These are phyloP conservation scores for Brassica balearica DNA, from an alignment of 441 rosid genomes.

Conservation along the genomic window DNA sequence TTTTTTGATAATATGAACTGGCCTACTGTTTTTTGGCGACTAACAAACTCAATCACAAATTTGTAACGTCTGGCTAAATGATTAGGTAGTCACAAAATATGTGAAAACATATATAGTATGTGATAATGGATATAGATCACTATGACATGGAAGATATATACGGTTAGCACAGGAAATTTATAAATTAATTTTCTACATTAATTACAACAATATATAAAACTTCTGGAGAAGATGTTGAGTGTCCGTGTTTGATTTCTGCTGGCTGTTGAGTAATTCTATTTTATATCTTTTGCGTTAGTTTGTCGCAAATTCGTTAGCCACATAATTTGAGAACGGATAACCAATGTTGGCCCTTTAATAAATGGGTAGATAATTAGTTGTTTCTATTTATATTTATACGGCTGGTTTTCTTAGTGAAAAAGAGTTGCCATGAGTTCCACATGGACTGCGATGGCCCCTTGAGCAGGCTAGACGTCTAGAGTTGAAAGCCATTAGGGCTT, in stretches of 20 bases:
- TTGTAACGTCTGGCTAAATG: not conserved
- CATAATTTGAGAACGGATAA: too few species aligned
- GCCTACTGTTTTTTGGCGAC: not conserved
- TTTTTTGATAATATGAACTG: not conserved
- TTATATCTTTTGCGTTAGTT: not conserved
- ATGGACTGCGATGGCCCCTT: not conserved
- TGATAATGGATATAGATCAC: not conserved
- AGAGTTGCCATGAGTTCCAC: not conserved
- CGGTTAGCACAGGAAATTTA: not conserved
- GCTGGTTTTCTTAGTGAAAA: not conserved
- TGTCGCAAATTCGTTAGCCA: not conserved
- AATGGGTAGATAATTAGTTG: not conserved
- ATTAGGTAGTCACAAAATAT: not conserved
- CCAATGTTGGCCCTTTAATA: too few species aligned
- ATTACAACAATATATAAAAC: not conserved
- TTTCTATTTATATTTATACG: not conserved
- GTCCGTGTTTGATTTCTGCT: not conserved
- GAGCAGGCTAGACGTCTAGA: not conserved
- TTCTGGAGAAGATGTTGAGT: not conserved
- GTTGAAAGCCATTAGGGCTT: not conserved
- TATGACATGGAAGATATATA: not conserved
- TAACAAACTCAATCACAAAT: not conserved
- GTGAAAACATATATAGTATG: not conserved
- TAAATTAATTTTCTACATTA: not conserved
- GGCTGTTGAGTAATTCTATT: not conserved